Percentiles rank a stretch among this genome's conserved stretches.
Conservation (phyloP, 2,329 filamentous ascomycete genomes). For the Drechslera avenae region DNA sequence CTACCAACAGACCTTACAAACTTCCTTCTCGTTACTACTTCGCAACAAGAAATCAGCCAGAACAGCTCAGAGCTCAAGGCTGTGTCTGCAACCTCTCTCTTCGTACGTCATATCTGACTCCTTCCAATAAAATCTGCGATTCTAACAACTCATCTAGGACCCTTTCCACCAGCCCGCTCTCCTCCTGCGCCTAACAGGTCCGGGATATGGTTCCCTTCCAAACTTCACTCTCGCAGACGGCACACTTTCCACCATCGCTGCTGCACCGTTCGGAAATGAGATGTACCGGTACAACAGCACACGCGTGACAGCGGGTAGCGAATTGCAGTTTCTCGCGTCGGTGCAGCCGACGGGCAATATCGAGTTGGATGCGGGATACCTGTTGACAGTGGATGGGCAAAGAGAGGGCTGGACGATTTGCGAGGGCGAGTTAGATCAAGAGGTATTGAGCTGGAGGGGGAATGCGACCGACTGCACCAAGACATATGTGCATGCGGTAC, state of each 20-base stretch:
- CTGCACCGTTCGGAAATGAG: constrained; percentile 35
- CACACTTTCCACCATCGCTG: constrained; percentile 38
- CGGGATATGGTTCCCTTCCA: constrained; percentile 48
- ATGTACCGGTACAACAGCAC: constrained; percentile 43
- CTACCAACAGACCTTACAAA: constrained; percentile 24
- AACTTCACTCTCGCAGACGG: constrained; percentile 46
- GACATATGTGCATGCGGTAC: constrained; percentile 50
- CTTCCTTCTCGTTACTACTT: constrained; percentile 51
- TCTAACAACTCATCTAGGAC: constrained; percentile 20
- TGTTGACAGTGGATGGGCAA: constrained; percentile 46
- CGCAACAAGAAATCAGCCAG: constrained; percentile 26
- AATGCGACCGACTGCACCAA: constrained; percentile 39
- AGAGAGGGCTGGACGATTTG: constrained; percentile 50
- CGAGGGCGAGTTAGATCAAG: constrained; percentile 34
- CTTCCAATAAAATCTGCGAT: no score
- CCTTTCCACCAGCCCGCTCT: constrained; percentile 43
- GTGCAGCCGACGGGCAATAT: constrained; percentile 41
- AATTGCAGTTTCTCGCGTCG: constrained; percentile 43
- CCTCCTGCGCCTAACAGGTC: constrained; percentile 46
- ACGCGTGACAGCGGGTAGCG: constrained; percentile 26
- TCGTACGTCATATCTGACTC: constrained; percentile 22
- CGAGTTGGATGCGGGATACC: constrained; percentile 43
- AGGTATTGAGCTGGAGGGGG: constrained; percentile 49
- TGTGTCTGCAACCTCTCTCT: constrained; percentile 49
- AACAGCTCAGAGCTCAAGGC: constrained; percentile 42